Evolutionary conservation across 2,329 filamentous ascomycete genomes (phyloP).

Genomic region (Clathrospora elynae): DNA sequence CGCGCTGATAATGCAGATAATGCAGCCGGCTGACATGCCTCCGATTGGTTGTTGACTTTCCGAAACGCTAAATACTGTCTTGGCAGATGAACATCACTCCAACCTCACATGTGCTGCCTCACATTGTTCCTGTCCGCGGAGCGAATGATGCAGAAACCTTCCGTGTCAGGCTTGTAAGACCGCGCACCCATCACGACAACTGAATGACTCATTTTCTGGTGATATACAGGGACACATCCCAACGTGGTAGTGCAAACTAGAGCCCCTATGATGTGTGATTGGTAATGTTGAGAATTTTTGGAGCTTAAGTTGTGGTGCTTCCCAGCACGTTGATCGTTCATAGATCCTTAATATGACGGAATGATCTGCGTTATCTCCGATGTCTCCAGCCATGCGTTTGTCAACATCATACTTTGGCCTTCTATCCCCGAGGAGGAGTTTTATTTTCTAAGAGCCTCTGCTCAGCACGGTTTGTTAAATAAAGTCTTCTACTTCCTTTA

Average conservation of each 20-base stretch:
- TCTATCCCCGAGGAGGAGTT: constrained; percentile 3
- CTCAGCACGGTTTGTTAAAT: neutral
- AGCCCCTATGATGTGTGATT: constrained; percentile 4
- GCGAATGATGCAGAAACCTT: too few relatives aligned
- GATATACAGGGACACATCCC: constrained; percentile 11
- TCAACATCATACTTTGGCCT: constrained; percentile 10
- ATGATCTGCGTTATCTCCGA: constrained; percentile 21
- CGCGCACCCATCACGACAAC: too few relatives aligned
- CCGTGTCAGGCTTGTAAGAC: too few relatives aligned
- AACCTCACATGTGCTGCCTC: too few relatives aligned
- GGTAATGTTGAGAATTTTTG: constrained; percentile 9
- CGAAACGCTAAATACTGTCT: too few relatives aligned
- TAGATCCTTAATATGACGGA: constrained; percentile 21
- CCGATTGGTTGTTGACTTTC: too few relatives aligned
- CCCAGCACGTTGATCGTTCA: constrained; percentile 10
- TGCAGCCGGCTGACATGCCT: too few relatives aligned
- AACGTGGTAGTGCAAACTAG: neutral
- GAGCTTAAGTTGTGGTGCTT: constrained; percentile 5
- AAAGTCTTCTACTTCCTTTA: neutral
- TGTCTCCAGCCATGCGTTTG: constrained; percentile 17
- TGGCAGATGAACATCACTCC: too few relatives aligned
- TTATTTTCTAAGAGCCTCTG: neutral
- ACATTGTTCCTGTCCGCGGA: too few relatives aligned
- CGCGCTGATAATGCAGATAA: too few relatives aligned
- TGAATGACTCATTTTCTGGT: too few relatives aligned